Percentiles rank a stretch among this genome's conserved stretches.
phyloP scores from a whole-genome alignment of 768 basidiomycete genomes.

The Dendrothele bispora region DNA sequence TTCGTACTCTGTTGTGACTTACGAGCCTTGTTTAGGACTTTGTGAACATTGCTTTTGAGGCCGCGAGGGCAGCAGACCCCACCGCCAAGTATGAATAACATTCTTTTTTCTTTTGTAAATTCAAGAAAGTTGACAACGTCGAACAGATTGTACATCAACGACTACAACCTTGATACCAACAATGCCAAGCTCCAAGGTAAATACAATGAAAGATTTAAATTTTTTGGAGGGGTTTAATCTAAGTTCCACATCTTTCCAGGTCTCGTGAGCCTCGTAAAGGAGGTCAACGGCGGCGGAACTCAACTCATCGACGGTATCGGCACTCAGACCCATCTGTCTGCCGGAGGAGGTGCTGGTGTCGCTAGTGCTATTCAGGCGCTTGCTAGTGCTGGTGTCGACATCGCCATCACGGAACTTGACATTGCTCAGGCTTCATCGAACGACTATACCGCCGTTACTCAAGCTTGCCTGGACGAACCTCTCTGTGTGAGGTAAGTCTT shows the following conservation, averaged over 20 bases:
- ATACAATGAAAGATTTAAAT: no score
- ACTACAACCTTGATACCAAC: constrained; percentile 49
- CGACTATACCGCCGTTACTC: constrained; percentile 45
- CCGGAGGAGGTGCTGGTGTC: constrained; percentile 39
- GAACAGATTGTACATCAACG: constrained; percentile 42
- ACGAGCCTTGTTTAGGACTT: no score
- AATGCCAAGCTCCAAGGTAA: constrained; percentile 41
- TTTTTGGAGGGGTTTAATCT: no score
- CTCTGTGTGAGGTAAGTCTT: constrained; percentile 45
- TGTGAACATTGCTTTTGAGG: constrained; percentile 50
- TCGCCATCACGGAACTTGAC: constrained; percentile 49
- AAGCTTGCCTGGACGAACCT: constrained; percentile 42
- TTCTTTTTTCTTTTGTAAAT: no score
- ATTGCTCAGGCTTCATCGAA: constrained; percentile 36
- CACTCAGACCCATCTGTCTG: constrained; percentile 48
- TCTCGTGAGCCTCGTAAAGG: constrained; percentile 41
- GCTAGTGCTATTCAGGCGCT: constrained; percentile 43
- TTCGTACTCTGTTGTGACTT: no score
- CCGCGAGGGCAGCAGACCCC: constrained; percentile 48
- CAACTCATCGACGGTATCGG: constrained; percentile 50
- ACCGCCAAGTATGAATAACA: constrained; percentile 46
- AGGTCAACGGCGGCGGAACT: constrained; percentile 36
- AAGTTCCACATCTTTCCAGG: constrained; percentile 26
- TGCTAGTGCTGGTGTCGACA: constrained; percentile 39
- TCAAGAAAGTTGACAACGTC: no score